A percentile compares a stretch with the other conserved stretches of the same genome.
Evolutionary conservation across 73 alveolate genomes (phyloP).

Genomic region (Stentor roeselii): DNA sequence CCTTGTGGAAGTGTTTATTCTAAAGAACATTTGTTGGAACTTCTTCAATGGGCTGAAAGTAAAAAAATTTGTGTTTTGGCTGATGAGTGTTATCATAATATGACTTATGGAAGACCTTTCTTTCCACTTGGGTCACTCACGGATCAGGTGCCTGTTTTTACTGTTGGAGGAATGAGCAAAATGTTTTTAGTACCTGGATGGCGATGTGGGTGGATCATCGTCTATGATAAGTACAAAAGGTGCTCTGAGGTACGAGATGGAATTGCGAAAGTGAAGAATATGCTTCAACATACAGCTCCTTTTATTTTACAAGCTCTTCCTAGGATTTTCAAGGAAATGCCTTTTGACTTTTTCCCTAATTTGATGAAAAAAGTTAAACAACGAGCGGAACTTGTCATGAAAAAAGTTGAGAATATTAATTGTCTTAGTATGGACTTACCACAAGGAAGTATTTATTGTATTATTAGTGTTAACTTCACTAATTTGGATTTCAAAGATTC

Average conservation of each 20-base stretch:
- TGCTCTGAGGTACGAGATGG: constrained; percentile 47
- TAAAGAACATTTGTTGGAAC: not conserved
- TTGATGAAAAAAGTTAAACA: not conserved
- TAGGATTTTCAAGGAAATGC: not conserved
- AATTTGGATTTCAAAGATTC: not conserved
- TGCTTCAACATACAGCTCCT: not conserved
- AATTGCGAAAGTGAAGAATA: not conserved
- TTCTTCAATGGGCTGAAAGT: constrained; percentile 13
- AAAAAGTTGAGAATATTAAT: not conserved
- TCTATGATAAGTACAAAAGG: constrained; percentile 60
- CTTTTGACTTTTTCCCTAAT: not conserved
- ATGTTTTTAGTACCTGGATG: constrained; percentile 85
- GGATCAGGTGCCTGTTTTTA: constrained; percentile 52
- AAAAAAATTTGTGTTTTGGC: constrained; percentile 62
- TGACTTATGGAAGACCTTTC: constrained; percentile 42
- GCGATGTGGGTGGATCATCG: constrained; percentile 73
- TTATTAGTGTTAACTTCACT: constrained; percentile 15
- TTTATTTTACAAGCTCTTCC: not conserved
- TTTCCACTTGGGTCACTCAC: constrained; percentile 40
- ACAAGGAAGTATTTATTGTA: constrained; percentile 3
- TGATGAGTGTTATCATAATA: constrained; percentile 78
- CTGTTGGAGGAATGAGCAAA: constrained; percentile 68
- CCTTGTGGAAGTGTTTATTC: constrained; percentile 73
- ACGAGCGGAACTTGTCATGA: not conserved
- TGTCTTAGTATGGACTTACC: not conserved